Percentiles rank a stretch among this genome's conserved stretches.
Evolutionary conservation across 1,139 yeast genomes (phyloP).

Genomic region (Yamadazyma atlantica): DNA sequence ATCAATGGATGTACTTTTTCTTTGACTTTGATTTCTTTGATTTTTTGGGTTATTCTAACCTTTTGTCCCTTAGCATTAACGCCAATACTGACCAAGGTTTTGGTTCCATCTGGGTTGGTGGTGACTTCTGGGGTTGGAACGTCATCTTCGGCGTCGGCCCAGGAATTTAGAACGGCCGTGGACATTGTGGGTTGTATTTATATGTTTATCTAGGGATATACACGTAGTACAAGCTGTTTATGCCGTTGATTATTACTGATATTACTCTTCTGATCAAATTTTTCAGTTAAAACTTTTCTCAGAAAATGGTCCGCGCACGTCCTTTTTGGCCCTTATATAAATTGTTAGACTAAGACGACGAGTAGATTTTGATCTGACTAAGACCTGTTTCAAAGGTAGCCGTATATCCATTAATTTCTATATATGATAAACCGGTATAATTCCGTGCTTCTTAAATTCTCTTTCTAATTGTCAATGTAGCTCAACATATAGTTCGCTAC

Average conservation of each 20-base stretch:
- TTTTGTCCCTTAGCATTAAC: conserved; percentile 79
- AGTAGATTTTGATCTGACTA: no score
- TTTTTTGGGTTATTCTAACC: conserved; percentile 82
- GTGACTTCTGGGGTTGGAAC: conserved; percentile 69
- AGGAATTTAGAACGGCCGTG: conserved; percentile 43
- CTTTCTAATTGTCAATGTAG: not conserved
- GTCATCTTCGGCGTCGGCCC: conserved; percentile 73
- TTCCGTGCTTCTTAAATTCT: not conserved
- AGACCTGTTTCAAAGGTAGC: no score
- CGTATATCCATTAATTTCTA: no score
- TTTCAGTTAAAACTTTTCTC: conserved; percentile 1
- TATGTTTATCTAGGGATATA: not conserved
- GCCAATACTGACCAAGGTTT: conserved; percentile 79
- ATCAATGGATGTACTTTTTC: conserved; percentile 80
- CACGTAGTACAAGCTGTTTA: no score
- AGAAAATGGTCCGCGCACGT: not conserved
- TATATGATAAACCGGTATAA: not conserved
- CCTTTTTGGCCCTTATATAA: no score
- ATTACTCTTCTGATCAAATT: not conserved
- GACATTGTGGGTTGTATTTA: conserved; percentile 29
- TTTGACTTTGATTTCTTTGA: conserved; percentile 72
- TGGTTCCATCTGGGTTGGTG: conserved; percentile 83
- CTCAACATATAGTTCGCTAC: conserved; percentile 20
- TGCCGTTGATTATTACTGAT: no score
- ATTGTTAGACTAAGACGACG: no score